Conservation (phyloP, 2,329 filamentous ascomycete species). For the Hypoxylon sp. region DNA sequence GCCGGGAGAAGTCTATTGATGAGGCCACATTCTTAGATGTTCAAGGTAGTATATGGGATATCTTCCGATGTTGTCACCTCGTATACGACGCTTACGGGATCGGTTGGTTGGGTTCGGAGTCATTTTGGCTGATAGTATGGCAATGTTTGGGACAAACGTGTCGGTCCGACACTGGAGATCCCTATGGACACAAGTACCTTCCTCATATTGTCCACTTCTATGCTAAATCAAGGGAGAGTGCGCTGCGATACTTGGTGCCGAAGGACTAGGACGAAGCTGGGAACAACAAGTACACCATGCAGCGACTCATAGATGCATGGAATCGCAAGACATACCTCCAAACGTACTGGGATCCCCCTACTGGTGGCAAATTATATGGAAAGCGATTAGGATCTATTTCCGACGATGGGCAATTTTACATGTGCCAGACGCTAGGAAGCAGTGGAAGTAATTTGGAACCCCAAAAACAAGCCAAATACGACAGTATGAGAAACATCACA, state of each 20-base stretch:
- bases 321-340: slow-evolving; percentile 21
- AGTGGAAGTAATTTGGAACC: background rate
- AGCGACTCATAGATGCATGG: slow-evolving; percentile 28
- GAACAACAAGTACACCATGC: slow-evolving; percentile 6
- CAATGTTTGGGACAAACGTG: background rate
- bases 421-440: background rate
- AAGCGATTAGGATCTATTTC: slow-evolving; percentile 2
- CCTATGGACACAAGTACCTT: slow-evolving; percentile 14
- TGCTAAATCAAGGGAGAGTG: slow-evolving; percentile 28
- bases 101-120: slow-evolving; percentile 1
- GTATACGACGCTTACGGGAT: background rate
- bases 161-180: background rate
- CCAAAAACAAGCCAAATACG: background rate
- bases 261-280: slow-evolving; percentile 3
- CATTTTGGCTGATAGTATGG: slow-evolving; percentile 22
- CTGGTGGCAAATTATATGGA: too few species aligned
- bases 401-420: background rate
- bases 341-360: slow-evolving; percentile 26
- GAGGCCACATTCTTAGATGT: slow-evolving; percentile 12
- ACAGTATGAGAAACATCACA: background rate
- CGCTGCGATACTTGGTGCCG: background rate
- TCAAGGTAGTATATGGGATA: slow-evolving; percentile 13
- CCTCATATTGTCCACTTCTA: slow-evolving; percentile 24
- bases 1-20: background rate
- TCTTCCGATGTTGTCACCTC: slow-evolving; percentile 13